Evolutionary conservation across 345 rosid genomes (phyloP), one percentile per base, ranked within the genome.

Genomic region (Chamaenerion angustifolium): DNA sequence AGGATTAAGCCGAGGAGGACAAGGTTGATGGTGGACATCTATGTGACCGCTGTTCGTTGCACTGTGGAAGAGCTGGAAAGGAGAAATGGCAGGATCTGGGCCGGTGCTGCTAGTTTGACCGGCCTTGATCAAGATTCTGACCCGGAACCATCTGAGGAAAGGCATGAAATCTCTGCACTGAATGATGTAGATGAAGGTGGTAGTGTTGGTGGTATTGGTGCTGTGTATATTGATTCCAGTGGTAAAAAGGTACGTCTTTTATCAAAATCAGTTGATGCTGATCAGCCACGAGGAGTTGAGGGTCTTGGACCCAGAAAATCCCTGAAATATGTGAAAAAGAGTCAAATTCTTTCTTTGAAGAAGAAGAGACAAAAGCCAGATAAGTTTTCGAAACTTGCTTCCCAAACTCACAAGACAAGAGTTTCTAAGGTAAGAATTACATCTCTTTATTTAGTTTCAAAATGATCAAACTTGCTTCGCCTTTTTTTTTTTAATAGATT

Each of bases 31-130:
- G 77, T 70, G 65, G 98, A 92, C 60, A 66, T 92, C 12, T 92
- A 92, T 23, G 57, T 70, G 46, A 77, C 85, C 10, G 96, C 96
- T 0, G 65, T 51, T 40, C 62, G 16, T 9, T 76, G 90, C 73
- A 87, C 98, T 0, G 61, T 92, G 45, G 98, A 84, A 65, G 98
- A 87, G 70, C 98, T 84, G 63, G 95, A 92, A 51, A 63, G 68
- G 59, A 80, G 95, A 72, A 86, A 86, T 62, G 96, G 98, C 25
- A 79, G 81, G 46, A 76, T 35, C 63, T 79, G 86, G 81, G 78
- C 82, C 0, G 27, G 27, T 23, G 5, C 2, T 23, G 49, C 67
- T 0, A 56, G 64, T 45, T 63, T 83, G 7, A 77, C 59, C 69
- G 53, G 72, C 64, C 76, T 74, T 46, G 44, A 59, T 43, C 71